Evolutionary conservation across 768 basidiomycete species (phyloP), one percentile per base, ranked within the genome.

Genomic region (Suillus cothurnatus): DNA sequence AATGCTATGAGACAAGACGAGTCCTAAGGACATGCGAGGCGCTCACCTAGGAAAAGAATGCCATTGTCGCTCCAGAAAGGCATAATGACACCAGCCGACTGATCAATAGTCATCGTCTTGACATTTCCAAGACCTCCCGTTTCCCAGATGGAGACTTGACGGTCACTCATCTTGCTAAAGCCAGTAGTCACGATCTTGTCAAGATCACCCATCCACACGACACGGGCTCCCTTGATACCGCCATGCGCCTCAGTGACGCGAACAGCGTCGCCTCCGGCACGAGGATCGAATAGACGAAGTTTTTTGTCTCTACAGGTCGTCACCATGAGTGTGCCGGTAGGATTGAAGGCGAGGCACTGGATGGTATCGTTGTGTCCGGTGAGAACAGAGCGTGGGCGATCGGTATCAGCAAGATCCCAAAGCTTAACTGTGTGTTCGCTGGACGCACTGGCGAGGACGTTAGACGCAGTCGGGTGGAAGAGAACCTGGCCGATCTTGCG

Each of bases 41-140:
- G 19, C 58, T 59, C 39, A 89, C 87, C 88, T 65, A 94, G 82
- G 85, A 95, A 94, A 50, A 95, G 79, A 62, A 97, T 91, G 69
- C 93, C 91, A 76, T 97, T 98, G 70, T 97, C 95, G 49, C 87
- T 89, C 89, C 94, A 99, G 88, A 97, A 97, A 2, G 97, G 97
- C 95, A 99, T 99, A 50, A 96, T 76, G 12, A 97, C 94, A 45
- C 97, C 97, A 61, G 95, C 88, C 45, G 90, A 90, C 76, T 96
- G 94, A 76, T 99, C 97, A 66, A 99, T 80, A 17, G 82, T 83
- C 61, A 88, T 79, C 64, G 86, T 93, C 80, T 94, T 96, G 68
- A 95, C 70, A 73, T 86, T 94, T 47, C 77, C 82, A 61, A 99
- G 76, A 17, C 87, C 83, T 12, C 89, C 86, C 2, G 92, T 86